phyloP scores from a whole-genome alignment of 208 protist genomes.

The Spongospora subterranea region DNA sequence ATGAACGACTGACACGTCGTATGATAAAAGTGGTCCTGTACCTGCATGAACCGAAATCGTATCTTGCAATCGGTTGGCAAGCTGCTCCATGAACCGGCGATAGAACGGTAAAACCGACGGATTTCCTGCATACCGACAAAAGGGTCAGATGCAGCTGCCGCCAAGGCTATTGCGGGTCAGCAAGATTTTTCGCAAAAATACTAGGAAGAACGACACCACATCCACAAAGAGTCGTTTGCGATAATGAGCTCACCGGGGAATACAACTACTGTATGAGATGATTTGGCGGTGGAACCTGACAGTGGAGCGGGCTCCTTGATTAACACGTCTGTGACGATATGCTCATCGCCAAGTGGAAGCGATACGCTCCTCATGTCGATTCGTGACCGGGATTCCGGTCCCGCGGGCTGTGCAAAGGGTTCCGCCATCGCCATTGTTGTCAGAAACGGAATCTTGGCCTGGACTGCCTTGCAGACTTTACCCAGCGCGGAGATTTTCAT shows the following conservation, averaged over 20 bases:
- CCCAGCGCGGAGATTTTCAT: no score
- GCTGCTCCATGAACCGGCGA: neutral
- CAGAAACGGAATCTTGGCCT: no score
- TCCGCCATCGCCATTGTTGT: no score
- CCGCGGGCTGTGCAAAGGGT: no score
- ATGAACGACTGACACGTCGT: neutral
- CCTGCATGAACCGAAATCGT: neutral
- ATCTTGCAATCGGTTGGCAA: neutral
- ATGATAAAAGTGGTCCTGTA: neutral
- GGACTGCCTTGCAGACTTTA: no score
- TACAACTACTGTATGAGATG: neutral
- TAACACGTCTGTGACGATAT: neutral
- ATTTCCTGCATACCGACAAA: neutral
- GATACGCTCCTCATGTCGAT: no score
- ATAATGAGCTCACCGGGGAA: neutral
- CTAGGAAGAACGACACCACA: no score
- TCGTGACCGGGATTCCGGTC: no score
- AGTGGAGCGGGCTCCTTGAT: neutral
- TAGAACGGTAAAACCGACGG: conserved; percentile 37
- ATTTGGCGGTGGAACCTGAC: no score
- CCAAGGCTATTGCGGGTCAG: no score
- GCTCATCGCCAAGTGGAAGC: neutral
- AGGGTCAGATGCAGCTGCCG: no score
- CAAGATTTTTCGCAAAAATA: no score
- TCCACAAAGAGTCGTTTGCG: neutral